phyloP scores from a whole-genome alignment of 176 grass and related monocot species.

The Juncus effusus region DNA sequence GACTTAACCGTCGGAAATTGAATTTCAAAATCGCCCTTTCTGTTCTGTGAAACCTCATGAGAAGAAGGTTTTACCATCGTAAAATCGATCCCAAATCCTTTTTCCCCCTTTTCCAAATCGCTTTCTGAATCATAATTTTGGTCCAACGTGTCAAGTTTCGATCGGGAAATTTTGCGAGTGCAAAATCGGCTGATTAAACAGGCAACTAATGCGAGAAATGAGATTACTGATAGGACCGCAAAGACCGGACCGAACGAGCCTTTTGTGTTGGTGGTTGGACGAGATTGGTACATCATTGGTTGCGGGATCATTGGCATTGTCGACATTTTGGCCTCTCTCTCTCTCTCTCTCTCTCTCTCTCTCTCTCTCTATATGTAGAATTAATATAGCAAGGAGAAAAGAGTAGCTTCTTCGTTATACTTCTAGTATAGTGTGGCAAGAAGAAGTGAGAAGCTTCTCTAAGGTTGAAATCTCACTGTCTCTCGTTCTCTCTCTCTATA shows the following conservation, averaged over 20 bases:
- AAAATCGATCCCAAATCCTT: conserved; percentile 54
- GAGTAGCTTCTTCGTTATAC: not conserved
- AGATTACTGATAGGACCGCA: conserved; percentile 62
- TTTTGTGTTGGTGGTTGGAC: conserved; percentile 34
- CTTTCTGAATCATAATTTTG: conserved; percentile 43
- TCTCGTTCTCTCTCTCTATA: conserved; percentile 13
- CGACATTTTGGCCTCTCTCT: not conserved
- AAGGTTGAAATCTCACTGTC: conserved; percentile 17
- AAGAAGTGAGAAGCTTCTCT: conserved; percentile 16
- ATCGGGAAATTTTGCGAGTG: conserved; percentile 43
- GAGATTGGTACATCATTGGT: conserved; percentile 44
- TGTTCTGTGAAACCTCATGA: conserved; percentile 44
- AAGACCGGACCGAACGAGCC: conserved; percentile 69
- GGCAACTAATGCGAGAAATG: conserved; percentile 52
- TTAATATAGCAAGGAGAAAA: not conserved
- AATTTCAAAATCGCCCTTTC: conserved; percentile 75
- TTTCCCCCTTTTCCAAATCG: conserved; percentile 70
- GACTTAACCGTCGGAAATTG: conserved; percentile 67
- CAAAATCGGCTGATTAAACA: conserved; percentile 62
- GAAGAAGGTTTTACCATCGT: conserved; percentile 50
- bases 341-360: conserved; percentile 4
- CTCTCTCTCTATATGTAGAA: not conserved
- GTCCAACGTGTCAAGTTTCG: conserved; percentile 22
- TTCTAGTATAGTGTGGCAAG: conserved; percentile 16
- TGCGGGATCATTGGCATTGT: conserved; percentile 59